Conservation (phyloP, 371 early-diverging fungal genomes). For the Mucor piriformis region DNA sequence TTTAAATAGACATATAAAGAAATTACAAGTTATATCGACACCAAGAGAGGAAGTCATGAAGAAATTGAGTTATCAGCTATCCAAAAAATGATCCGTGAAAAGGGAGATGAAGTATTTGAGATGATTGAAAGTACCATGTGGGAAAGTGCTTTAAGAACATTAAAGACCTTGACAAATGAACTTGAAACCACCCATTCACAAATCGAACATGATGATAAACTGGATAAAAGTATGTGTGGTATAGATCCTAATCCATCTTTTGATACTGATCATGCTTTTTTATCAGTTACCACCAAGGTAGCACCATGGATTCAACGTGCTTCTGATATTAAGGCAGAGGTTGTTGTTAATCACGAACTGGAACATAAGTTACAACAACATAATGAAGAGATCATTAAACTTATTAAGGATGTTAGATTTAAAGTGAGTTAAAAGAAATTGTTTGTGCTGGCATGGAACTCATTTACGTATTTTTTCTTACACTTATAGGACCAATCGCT, state of each 20-base stretch:
- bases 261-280: too few relatives aligned
- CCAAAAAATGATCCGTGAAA: constrained; percentile 53
- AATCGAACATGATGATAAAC: constrained; percentile 54
- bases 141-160: constrained; percentile 60
- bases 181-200: constrained; percentile 39
- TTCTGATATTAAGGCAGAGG: constrained; percentile 75
- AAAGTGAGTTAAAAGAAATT: constrained; percentile 50
- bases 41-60: constrained; percentile 53
- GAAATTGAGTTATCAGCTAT: constrained; percentile 44
- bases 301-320: constrained; percentile 85
- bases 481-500: constrained; percentile 65
- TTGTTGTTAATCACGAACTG: constrained; percentile 76
- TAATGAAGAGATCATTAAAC: constrained; percentile 74
- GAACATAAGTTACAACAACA: constrained; percentile 75
- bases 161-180: constrained; percentile 57
- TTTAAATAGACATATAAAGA: constrained; percentile 28
- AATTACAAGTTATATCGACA: constrained; percentile 37
- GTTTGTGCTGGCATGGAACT: background rate
- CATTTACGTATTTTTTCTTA: background rate
- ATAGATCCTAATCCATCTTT: too few relatives aligned
- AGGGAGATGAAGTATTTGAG: constrained; percentile 57
- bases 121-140: constrained; percentile 64
- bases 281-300: constrained; percentile 51
- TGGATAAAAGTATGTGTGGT: constrained; percentile 46
- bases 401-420: constrained; percentile 72